phyloP scores from a whole-genome alignment of 1,284 basidiomycete species.

The Caloboletus inedulis region DNA sequence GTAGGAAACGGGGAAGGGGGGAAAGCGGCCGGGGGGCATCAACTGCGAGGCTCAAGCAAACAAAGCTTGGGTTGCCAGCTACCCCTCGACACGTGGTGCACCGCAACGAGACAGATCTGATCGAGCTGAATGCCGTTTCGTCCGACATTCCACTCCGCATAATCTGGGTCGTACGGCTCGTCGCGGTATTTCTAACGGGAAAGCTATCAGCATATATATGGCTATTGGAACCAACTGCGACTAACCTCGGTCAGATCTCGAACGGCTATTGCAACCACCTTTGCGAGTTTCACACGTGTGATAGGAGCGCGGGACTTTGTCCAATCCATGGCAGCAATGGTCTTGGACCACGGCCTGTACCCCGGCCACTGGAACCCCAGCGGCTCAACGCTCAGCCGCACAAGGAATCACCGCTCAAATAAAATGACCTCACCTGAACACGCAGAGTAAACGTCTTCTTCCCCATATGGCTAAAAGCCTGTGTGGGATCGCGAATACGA shows the following conservation, averaged over 20 bases:
- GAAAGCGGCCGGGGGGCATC: not conserved
- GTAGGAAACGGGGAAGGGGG: not conserved
- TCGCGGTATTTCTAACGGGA: conserved; percentile 15
- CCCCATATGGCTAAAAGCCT: conserved; percentile 21
- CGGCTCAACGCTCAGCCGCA: not conserved
- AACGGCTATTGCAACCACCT: conserved; percentile 39
- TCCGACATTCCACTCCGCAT: conserved; percentile 27
- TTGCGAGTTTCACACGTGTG: conserved; percentile 40
- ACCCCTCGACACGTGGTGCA: conserved; percentile 28
- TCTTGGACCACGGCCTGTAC: conserved; percentile 27
- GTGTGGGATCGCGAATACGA: conserved; percentile 15
- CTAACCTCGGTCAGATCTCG: conserved; percentile 38
- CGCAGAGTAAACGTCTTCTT: conserved; percentile 32
- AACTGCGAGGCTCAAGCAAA: conserved; percentile 18
- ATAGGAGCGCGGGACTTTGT: conserved; percentile 26
- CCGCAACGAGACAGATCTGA: conserved; percentile 25
- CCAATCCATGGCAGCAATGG: conserved; percentile 33
- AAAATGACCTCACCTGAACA: conserved; percentile 17
- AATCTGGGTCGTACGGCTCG: conserved; percentile 12
- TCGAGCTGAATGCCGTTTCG: conserved; percentile 22
- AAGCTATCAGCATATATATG: conserved; percentile 4
- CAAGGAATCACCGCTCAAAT: not conserved
- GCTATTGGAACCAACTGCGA: not conserved
- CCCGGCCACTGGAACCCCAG: conserved; percentile 31
- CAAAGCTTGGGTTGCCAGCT: conserved; percentile 35